Base-by-base conservation (phyloP, 306 rosid genomes). In the Morella rubra region DNA sequence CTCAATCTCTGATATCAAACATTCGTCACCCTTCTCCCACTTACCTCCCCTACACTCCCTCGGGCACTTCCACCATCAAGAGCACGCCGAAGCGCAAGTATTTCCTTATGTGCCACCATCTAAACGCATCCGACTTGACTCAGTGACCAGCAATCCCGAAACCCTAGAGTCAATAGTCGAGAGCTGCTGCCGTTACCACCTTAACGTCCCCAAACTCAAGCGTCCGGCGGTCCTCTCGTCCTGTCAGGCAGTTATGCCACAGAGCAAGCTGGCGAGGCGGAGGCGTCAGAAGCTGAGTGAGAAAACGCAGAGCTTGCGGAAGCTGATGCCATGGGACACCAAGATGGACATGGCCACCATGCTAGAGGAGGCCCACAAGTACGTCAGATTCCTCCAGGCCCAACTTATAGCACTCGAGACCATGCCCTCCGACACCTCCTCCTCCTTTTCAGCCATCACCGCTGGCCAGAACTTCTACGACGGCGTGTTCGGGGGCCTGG, bases 281-380 rank as follows among this genome's bases (percentile, higher is more conserved):
- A 69, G 97, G 1, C 79, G 97, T 16, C 97, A 89, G 72, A 91
- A 79, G 76, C 83, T 92, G 55, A 85, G 97, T 79, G 98, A 95
- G 70, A 95, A 92, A 84, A 89, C 88, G 0, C 90, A 97, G 24
- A 90, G 93, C 80, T 79, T 92, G 50, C 93, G 89, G 86, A 88
- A 84, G 77, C 87, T 95, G 7, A 85, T 95, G 76, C 99, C 99
- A 0, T 90, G 91, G 91, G 97, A 95, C 82, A 89, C 81, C 76
- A 92, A 90, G 75, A 92, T 95, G 99, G 97, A 90, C 72, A 93
- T 86, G 49, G 91, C 92, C 0, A 87, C 97, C 1, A 87, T 90
- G 73, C 83, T 87, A 0, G 89, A 89, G 59, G 88, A 88, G 53
- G 86, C 97, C n/a, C 85, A 74, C 72, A 87, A 85, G 71, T 95